Percentiles rank a stretch among this genome's conserved stretches.
These are phyloP conservation scores for Trichoderma arundinaceum DNA, from an alignment of 2,329 filamentous ascomycete genomes.

Conservation along the genomic window DNA sequence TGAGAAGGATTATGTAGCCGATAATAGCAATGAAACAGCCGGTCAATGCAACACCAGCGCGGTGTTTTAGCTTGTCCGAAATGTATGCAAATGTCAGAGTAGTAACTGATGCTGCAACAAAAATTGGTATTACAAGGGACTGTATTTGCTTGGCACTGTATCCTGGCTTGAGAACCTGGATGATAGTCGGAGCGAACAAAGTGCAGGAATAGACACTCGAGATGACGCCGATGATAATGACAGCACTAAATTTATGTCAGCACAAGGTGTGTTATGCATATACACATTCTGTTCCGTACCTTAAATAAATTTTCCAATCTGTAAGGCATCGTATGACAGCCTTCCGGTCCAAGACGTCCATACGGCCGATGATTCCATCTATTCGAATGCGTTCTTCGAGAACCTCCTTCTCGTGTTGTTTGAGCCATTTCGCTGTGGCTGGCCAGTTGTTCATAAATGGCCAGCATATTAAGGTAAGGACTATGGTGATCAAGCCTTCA, in stretches of 20 bases:
- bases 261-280: background rate
- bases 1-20: constrained; percentile 23
- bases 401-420: background rate
- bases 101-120: constrained; percentile 8
- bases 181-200: constrained; percentile 21
- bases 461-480: constrained; percentile 19
- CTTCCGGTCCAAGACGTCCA: constrained; percentile 19
- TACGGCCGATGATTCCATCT: constrained; percentile 23
- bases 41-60: background rate
- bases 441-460: constrained; percentile 25
- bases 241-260: constrained; percentile 12
- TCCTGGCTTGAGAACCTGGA: constrained; percentile 16
- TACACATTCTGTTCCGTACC: background rate
- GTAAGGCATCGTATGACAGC: constrained; percentile 14
- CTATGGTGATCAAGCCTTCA: constrained; percentile 17
- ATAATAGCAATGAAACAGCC: constrained; percentile 20
- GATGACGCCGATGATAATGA: constrained; percentile 22
- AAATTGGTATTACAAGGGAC: constrained; percentile 23
- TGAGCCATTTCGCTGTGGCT: constrained; percentile 26
- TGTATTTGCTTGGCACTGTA: constrained; percentile 13
- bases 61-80: constrained; percentile 25
- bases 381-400: constrained; percentile 19
- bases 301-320: constrained; percentile 25
- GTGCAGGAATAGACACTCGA: constrained; percentile 24
- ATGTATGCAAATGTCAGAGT: constrained; percentile 19